These are phyloP conservation scores for Oxyria digyna DNA, from an alignment of 148 eudicot species.

Conservation along the genomic window DNA sequence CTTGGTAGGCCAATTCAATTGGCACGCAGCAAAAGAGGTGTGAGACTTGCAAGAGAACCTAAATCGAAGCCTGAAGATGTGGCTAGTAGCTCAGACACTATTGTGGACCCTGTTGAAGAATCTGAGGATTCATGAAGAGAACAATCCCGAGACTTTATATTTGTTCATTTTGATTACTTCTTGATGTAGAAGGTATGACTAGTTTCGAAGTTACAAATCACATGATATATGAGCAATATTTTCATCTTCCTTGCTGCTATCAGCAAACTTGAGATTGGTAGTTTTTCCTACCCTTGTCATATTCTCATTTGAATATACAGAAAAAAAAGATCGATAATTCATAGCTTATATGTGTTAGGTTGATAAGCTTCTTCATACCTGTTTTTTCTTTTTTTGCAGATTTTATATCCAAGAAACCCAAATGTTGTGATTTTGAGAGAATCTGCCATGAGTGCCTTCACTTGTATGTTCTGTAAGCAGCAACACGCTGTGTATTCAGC, in stretches of 20 bases:
- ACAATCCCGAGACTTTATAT: neutral
- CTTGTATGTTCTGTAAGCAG: neutral
- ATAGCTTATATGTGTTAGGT: neutral
- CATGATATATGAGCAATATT: neutral
- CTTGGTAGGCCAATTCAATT: slow-evolving; percentile 66
- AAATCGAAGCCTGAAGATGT: slow-evolving; percentile 25
- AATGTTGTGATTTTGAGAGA: neutral
- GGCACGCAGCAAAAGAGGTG: slow-evolving; percentile 51
- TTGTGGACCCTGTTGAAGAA: neutral
- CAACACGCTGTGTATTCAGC: neutral
- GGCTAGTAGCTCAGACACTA: neutral
- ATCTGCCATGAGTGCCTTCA: neutral
- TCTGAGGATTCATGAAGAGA: neutral
- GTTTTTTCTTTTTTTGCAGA: neutral
- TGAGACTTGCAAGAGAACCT: slow-evolving; percentile 43
- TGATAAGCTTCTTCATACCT: neutral
- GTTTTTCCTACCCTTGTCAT: neutral
- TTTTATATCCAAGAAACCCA: neutral
- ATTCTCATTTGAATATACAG: no score
- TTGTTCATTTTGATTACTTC: neutral
- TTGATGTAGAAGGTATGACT: slow-evolving; percentile 1
- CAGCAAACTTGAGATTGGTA: neutral
- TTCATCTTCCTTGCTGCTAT: neutral
- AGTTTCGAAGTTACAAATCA: neutral
- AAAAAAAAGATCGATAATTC: no score